These are phyloP conservation scores for Cinnamomum micranthum DNA, from an alignment of 164 flowering plant species.

Conservation along the genomic window DNA sequence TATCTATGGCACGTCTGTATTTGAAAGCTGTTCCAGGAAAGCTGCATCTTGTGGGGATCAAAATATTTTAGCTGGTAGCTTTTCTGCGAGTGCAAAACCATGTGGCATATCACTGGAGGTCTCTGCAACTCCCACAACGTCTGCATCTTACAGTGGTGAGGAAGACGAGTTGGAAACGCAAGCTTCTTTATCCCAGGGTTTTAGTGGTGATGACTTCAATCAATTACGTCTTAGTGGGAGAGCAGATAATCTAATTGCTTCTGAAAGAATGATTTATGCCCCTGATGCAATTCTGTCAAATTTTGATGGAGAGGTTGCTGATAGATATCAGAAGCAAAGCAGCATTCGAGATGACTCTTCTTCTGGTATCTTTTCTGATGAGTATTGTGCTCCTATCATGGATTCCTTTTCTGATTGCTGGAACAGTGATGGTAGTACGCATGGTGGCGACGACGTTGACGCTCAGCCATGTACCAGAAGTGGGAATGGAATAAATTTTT, in stretches of 20 bases:
- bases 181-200: slow-evolving; percentile 16
- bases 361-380: slow-evolving; percentile 17
- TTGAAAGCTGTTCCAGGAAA: slow-evolving; percentile 19
- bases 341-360: slow-evolving; percentile 15
- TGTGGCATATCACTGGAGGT: slow-evolving; percentile 9
- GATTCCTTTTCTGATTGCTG: slow-evolving; percentile 31
- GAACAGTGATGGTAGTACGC: slow-evolving; percentile 26
- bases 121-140: slow-evolving; percentile 13
- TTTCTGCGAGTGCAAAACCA: slow-evolving; percentile 13
- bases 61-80: slow-evolving; percentile 4
- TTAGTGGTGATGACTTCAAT: slow-evolving; percentile 3
- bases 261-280: slow-evolving; percentile 5
- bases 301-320: slow-evolving; percentile 13
- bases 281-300: neutral
- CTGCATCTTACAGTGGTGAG: slow-evolving; percentile 15
- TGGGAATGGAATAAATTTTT: neutral
- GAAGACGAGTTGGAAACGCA: slow-evolving; percentile 13
- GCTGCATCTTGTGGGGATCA: slow-evolving; percentile 18
- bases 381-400: slow-evolving; percentile 8
- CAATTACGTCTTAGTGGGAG: neutral
- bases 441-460: slow-evolving; percentile 12
- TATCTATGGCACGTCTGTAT: slow-evolving; percentile 16
- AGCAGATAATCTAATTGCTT: neutral
- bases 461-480: slow-evolving; percentile 8
- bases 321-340: slow-evolving; percentile 5